Evolutionary conservation across 2,329 filamentous ascomycete genomes (phyloP), one percentile per base, ranked within the genome.

Genomic region (Penicillium sp.): DNA sequence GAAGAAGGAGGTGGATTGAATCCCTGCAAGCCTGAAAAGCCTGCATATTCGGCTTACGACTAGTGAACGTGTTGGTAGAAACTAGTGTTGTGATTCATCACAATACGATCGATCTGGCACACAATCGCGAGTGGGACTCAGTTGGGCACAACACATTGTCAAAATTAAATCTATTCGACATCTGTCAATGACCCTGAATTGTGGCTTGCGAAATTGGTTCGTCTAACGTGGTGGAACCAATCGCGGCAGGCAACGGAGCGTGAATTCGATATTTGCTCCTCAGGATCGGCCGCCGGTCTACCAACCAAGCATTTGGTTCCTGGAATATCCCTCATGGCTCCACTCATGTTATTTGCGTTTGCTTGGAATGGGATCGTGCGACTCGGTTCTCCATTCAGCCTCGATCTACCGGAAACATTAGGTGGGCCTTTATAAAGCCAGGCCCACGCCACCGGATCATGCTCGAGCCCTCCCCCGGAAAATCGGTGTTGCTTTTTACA

Each of bases 121-220:
- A 23, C 5, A 14, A 3, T 13, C 19, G 10, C 21, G 19, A 37
- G 48, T 35, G 27, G 48, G 26, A 19, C 21, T 29, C 10, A 16
- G 42, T 27, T 33, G 46, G 31, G 31, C 31, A 16, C 4, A 33
- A 33, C 26, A 5, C 14, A 16, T 25, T 46, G 23, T 26, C 49
- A 50, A 33, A 49, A 31, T 50, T 29, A 13, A 45, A 45, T 42
- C 25, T 33, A 50, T 50, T 25, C 48, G 54, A 52, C 54, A 55
- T 55, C 54, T 56, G 54, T 52, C 54, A 48, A 55, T 51, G 47
- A 42, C 23, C 31, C 33, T 51, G 47, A n/a, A 21, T 31, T 31
- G 29, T 53, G 50, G 39, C 53, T 23, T 39, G 48, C 29, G 27
- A 55, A 55, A 50, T 46, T 43, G 23, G 9, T 19, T 50, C 33